Evolutionary conservation across 495 filamentous ascomycete genomes (phyloP), one percentile per base, ranked within the genome.

Genomic region (Achaetomiella virescens): DNA sequence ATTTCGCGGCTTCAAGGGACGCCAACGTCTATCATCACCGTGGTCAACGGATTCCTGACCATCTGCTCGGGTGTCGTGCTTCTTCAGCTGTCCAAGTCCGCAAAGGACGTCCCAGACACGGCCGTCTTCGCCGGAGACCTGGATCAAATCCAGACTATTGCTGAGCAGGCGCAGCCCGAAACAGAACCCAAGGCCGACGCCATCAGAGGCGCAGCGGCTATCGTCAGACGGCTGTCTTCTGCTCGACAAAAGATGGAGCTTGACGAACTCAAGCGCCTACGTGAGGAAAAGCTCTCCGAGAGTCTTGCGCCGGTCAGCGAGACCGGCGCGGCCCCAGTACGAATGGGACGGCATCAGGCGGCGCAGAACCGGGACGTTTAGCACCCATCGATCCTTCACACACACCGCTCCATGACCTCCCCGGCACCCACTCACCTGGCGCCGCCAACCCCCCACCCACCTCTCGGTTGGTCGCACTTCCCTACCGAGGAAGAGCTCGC

Each of bases 1-100:
- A 15, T 98, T 98, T 69, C 88, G 84, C 56, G 93, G 93, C 5
- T 97, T 98, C 80, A 91, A 96, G 63, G 93, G 91, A 85, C 88
- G 0, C 79, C 81, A 1, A 81, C 80, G 9, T 79, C 87, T 35
- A 98, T 97, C 54, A 72, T 89, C 17, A 96, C 92, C 3, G 87
- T 97, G 12, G 85, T 97, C 41, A 80, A 95, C 74, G 95, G 95
- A 0, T 98, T 98, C 74, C 73, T 98, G 41, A 86, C 89, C 57
- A 98, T 98, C 50, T 98, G 93, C 71, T 75, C 89, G 11, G 93
- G 93, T 43, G 95, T 97, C n/a, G 84, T 98, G n/a, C 73, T 98
- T 6, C 75, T 98, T 6, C 93, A 98, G 64, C 79, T 98, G n/a
- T 96, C 93, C 48, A 98, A 97, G 66, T 96, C 91, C 6, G 87